phyloP scores from a whole-genome alignment of 2,329 filamentous ascomycete genomes.

The Fusarium sp. region DNA sequence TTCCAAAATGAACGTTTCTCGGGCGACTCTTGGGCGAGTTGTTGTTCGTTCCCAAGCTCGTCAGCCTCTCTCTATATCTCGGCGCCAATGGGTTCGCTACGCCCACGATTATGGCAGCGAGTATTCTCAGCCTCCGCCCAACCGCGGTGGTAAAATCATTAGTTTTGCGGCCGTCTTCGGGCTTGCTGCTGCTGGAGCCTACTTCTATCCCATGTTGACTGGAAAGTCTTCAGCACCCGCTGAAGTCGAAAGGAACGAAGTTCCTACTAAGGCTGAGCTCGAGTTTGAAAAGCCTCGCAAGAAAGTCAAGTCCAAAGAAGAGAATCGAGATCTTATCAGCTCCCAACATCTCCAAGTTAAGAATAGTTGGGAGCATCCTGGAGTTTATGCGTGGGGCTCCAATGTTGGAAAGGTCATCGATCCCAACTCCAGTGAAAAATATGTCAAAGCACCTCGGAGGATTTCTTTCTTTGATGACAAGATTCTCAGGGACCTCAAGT shows the following conservation, averaged over 20 bases:
- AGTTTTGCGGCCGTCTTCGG: constrained; percentile 49
- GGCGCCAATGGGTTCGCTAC: constrained; percentile 46
- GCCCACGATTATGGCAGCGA: constrained; percentile 43
- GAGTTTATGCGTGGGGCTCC: constrained; percentile 93
- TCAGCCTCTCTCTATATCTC: constrained; percentile 30
- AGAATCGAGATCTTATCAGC: constrained; percentile 79
- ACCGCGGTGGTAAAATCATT: constrained; percentile 44
- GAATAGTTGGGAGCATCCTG: constrained; percentile 82
- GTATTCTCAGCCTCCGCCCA: constrained; percentile 26
- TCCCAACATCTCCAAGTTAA: constrained; percentile 90
- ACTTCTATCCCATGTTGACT: constrained; percentile 51
- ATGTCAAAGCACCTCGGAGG: constrained; percentile 82
- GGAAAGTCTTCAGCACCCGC: constrained; percentile 35
- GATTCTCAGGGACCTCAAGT: constrained; percentile 85
- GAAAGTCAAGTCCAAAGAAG: constrained; percentile 70
- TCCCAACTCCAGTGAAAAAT: constrained; percentile 78
- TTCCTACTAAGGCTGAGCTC: constrained; percentile 59
- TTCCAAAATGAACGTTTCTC: constrained; percentile 46
- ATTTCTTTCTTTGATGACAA: constrained; percentile 86
- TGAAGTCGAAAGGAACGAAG: constrained; percentile 27
- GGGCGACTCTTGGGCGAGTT: constrained; percentile 43
- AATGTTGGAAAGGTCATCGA: constrained; percentile 88
- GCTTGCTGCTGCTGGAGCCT: constrained; percentile 50
- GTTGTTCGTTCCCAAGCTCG: constrained; percentile 38
- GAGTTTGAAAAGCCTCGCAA: constrained; percentile 74